Evolutionary conservation across 2,329 filamentous ascomycete genomes (phyloP).

Genomic region (Cytospora chrysosperma): DNA sequence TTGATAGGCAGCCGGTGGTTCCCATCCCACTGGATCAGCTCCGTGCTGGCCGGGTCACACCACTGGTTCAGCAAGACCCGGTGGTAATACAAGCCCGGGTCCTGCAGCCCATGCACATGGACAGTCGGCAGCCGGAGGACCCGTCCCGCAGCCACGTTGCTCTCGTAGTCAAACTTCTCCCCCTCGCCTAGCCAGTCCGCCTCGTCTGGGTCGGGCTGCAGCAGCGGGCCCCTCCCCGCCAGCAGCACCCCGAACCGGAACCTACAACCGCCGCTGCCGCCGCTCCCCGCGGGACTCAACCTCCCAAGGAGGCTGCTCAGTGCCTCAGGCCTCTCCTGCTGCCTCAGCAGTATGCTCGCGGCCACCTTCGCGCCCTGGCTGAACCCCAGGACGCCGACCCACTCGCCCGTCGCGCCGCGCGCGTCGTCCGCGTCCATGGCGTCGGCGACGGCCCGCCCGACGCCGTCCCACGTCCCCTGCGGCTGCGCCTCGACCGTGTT

Average conservation of each 20-base stretch:
- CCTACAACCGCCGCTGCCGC: conserved; percentile 27
- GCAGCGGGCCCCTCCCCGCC: conserved; percentile 32
- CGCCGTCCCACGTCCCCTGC: conserved; percentile 30
- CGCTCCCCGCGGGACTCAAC: too few relatives aligned
- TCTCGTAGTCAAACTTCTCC: conserved; percentile 43
- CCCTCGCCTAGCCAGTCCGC: conserved; percentile 34
- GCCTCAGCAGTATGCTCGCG: conserved; percentile 57
- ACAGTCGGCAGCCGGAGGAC: conserved; percentile 58
- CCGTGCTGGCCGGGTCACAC: conserved; percentile 53
- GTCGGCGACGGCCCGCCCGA: conserved; percentile 38
- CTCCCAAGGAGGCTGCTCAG: conserved; percentile 18
- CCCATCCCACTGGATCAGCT: conserved; percentile 71
- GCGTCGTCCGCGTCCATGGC: conserved; percentile 54
- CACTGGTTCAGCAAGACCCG: conserved; percentile 56
- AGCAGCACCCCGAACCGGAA: conserved; percentile 36
- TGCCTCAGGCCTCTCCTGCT: conserved; percentile 50
- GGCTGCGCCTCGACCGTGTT: conserved; percentile 21
- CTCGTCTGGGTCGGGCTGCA: conserved; percentile 19
- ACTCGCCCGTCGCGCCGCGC: conserved; percentile 52
- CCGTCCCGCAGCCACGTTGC: conserved; percentile 43
- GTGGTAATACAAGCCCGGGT: conserved; percentile 60
- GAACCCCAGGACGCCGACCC: conserved; percentile 63
- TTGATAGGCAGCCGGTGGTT: conserved; percentile 71
- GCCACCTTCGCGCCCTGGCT: conserved; percentile 65
- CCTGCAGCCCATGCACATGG: conserved; percentile 65